These are phyloP conservation scores for Aspergillus sp. DNA, from an alignment of 2,329 filamentous ascomycete genomes.

Conservation along the genomic window DNA sequence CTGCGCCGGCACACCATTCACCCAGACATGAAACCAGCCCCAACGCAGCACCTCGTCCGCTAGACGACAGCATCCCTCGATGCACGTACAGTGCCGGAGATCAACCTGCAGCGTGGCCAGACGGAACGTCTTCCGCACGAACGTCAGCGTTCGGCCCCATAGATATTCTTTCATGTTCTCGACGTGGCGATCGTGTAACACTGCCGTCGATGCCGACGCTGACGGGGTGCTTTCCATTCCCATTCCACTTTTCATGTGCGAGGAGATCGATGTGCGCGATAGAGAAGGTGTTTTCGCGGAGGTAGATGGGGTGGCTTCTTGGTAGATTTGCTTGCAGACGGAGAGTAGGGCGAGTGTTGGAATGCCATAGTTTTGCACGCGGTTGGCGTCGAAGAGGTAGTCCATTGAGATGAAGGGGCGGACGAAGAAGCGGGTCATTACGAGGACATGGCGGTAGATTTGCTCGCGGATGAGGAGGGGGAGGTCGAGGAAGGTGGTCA, in stretches of 20 bases:
- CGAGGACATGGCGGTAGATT: constrained; percentile 20
- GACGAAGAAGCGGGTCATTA: constrained; percentile 16
- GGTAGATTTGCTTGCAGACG: constrained; percentile 16
- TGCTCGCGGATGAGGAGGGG: constrained; percentile 15
- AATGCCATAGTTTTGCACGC: constrained; percentile 4
- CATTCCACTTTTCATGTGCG: not conserved
- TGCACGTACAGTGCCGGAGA: constrained; percentile 17
- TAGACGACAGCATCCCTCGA: constrained; percentile 20
- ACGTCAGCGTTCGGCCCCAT: constrained; percentile 23
- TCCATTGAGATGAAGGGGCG: constrained; percentile 19
- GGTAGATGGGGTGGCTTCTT: constrained; percentile 19
- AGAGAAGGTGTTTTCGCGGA: constrained; percentile 23
- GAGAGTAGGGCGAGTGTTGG: constrained; percentile 18
- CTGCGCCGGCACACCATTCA: constrained; percentile 15
- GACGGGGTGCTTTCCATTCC: not conserved
- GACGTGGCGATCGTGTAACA: constrained; percentile 12
- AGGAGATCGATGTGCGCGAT: constrained; percentile 20
- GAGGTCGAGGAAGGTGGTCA: constrained; percentile 12
- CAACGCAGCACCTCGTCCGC: constrained; percentile 17
- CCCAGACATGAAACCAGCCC: constrained; percentile 19
- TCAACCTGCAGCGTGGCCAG: constrained; percentile 19
- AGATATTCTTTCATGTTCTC: constrained; percentile 20
- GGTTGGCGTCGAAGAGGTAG: constrained; percentile 7
- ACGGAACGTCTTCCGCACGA: constrained; percentile 20
- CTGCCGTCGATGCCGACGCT: no score